Conservation (phyloP, 225 moss, liverwort and hornwort species). For the Sphagnum tenellum region DNA sequence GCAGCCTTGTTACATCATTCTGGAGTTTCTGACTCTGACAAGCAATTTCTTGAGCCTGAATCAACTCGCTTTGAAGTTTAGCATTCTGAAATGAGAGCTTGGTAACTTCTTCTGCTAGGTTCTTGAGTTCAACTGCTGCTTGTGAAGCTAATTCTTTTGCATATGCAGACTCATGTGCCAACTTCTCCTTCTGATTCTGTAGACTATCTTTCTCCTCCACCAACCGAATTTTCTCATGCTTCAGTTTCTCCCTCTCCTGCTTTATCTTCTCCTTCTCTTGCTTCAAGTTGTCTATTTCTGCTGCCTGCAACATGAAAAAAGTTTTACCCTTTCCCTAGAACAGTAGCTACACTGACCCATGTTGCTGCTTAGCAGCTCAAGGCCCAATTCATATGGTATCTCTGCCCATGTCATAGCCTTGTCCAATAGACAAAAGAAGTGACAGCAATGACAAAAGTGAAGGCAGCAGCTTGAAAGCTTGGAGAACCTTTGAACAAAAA, state of each 20-base stretch:
- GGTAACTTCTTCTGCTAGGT: conserved; percentile 97
- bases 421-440: too few species aligned
- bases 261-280: conserved; percentile 9
- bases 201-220: conserved; percentile 57
- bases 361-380: too few species aligned
- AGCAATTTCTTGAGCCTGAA: conserved; percentile 39
- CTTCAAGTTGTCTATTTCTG: conserved; percentile 32
- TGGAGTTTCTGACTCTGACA: conserved; percentile 77
- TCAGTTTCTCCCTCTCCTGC: conserved; percentile 47
- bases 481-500: too few species aligned
- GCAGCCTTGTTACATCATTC: conserved; percentile 57
- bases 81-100: conserved; percentile 90
- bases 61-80: conserved; percentile 77
- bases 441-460: too few species aligned
- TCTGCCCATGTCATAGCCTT: too few species aligned
- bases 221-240: conserved; percentile 41
- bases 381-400: too few species aligned
- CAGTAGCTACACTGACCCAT: too few species aligned
- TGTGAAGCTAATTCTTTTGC: conserved; percentile 89
- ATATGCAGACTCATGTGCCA: conserved; percentile 89
- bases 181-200: conserved; percentile 61
- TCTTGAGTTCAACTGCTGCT: conserved; percentile 94
- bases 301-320: conserved; percentile 28
- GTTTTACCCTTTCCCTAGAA: too few species aligned
- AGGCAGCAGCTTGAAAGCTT: too few species aligned